Evolutionary conservation across 2,329 filamentous ascomycete genomes (phyloP).

Genomic region (Ascochyta fabae): DNA sequence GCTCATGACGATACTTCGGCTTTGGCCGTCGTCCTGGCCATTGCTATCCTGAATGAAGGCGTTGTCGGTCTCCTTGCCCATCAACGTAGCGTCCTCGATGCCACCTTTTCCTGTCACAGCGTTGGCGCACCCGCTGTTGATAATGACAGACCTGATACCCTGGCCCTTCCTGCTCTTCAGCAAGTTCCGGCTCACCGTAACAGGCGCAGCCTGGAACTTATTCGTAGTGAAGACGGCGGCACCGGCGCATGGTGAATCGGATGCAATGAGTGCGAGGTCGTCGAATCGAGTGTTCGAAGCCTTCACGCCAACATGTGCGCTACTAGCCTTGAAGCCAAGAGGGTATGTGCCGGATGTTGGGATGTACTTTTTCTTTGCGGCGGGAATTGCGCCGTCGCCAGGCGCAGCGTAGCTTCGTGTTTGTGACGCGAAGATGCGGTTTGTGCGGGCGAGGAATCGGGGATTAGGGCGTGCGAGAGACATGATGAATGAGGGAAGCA

Average conservation of each 20-base stretch:
- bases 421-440: constrained; percentile 44
- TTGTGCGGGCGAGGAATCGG: constrained; percentile 36
- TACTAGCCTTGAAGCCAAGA: constrained; percentile 84
- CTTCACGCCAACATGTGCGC: constrained; percentile 92
- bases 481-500: constrained; percentile 25
- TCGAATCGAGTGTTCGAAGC: constrained; percentile 88
- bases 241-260: constrained; percentile 82
- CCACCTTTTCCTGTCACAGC: constrained; percentile 93
- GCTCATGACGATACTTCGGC: constrained; percentile 91
- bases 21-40: constrained; percentile 52
- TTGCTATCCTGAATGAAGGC: constrained; percentile 54
- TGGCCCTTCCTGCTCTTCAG: constrained; percentile 69
- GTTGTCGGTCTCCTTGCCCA: constrained; percentile 80
- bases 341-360: constrained; percentile 86
- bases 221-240: constrained; percentile 98
- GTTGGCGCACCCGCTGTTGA: constrained; percentile 97
- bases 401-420: constrained; percentile 66
- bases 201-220: constrained; percentile 95
- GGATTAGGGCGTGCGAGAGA: constrained; percentile 39
- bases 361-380: constrained; percentile 88
- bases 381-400: constrained; percentile 67
- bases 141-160: constrained; percentile 79
- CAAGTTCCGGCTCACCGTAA: constrained; percentile 80
- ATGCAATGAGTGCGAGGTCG: constrained; percentile 87
- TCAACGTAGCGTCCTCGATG: constrained; percentile 82